Conservation (phyloP, 257 asterid genomes). For the Solanum rostratum region DNA sequence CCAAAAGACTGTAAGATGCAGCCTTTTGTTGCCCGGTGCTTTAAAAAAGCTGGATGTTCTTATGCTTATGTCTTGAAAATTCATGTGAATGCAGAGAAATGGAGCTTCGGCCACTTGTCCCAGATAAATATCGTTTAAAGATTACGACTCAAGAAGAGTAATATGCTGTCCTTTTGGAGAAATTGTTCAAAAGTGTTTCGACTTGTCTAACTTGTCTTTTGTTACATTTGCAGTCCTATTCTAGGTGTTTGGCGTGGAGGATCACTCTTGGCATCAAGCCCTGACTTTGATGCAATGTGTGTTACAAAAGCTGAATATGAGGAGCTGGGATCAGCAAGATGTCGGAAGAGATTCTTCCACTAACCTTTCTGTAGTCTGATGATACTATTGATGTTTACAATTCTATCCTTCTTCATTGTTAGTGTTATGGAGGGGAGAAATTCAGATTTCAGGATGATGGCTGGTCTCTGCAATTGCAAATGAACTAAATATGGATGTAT, state of each 20-base stretch:
- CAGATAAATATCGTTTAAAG: conserved; percentile 67
- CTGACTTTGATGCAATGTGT: conserved; percentile 92
- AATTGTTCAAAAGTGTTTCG: conserved; percentile 2
- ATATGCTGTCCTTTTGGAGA: conserved; percentile 9
- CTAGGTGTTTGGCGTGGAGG: conserved; percentile 99
- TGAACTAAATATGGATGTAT: not conserved
- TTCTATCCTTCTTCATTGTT: not conserved
- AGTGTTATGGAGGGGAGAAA: not conserved
- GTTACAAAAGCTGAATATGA: conserved; percentile 93
- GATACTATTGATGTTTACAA: not conserved
- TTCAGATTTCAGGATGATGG: not conserved
- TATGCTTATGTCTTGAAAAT: not conserved
- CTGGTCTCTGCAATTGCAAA: not conserved
- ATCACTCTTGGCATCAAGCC: conserved; percentile 90
- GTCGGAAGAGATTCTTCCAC: conserved; percentile 80
- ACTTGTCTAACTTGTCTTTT: not conserved
- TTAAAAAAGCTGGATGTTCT: not conserved
- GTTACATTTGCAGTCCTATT: conserved; percentile 54
- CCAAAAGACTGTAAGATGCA: conserved; percentile 80
- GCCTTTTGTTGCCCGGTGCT: not conserved
- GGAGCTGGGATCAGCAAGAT: conserved; percentile 86
- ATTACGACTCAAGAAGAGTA: conserved; percentile 87
- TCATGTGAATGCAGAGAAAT: conserved; percentile 44
- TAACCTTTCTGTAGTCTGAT: conserved; percentile 15
- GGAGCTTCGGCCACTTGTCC: conserved; percentile 95